Conservation (phyloP, 257 asterid species). For the Gentiana straminea region DNA sequence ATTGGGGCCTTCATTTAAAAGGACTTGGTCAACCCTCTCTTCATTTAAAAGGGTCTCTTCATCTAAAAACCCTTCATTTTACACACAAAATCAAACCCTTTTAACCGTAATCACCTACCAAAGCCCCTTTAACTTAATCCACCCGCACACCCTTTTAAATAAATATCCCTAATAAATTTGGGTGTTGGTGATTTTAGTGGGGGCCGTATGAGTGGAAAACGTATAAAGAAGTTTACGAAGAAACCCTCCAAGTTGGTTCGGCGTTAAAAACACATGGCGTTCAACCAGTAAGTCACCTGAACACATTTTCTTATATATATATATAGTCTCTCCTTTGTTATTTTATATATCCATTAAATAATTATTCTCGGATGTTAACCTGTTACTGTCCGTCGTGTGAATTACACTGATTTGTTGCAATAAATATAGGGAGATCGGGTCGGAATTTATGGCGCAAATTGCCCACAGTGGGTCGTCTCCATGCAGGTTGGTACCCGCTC, state of each 20-base stretch:
- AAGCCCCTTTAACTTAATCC: too few relatives aligned
- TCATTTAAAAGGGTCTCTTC: too few relatives aligned
- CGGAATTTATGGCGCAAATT: constrained; percentile 84
- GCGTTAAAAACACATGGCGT: constrained; percentile 65
- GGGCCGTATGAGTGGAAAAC: constrained; percentile 83
- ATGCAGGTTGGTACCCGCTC: constrained; percentile 60
- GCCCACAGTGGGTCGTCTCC: constrained; percentile 98
- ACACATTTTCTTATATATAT: not conserved
- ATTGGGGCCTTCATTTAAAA: too few relatives aligned
- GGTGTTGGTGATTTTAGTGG: constrained; percentile 36
- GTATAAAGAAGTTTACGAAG: constrained; percentile 62
- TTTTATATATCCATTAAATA: too few relatives aligned
- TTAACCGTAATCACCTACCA: too few relatives aligned
- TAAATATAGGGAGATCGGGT: constrained; percentile 57
- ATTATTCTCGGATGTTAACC: too few relatives aligned
- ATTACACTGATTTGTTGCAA: not conserved
- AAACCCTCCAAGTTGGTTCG: constrained; percentile 56
- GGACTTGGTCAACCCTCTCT: too few relatives aligned
- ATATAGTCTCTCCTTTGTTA: not conserved
- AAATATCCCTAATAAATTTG: too few relatives aligned
- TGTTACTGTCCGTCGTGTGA: too few relatives aligned
- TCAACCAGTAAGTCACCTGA: constrained; percentile 53
- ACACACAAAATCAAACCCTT: too few relatives aligned
- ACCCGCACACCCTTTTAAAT: too few relatives aligned
- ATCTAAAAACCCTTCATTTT: too few relatives aligned